phyloP scores from a whole-genome alignment of 495 filamentous ascomycete species.

The Hypoxylon perforatum region DNA sequence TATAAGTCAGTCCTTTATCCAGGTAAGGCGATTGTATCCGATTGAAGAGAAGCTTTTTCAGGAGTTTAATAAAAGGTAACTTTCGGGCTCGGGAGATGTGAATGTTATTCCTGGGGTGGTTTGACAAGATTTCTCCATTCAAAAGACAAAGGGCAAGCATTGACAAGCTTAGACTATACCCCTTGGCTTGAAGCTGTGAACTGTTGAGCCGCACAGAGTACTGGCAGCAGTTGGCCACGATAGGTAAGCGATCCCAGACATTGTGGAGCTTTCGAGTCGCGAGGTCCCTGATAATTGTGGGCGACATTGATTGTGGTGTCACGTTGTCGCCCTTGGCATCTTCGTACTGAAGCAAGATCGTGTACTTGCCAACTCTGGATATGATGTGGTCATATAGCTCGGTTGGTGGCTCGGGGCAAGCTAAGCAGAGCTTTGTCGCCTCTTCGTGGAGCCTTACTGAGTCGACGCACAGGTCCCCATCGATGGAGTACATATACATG shows the following conservation, averaged over 20 bases:
- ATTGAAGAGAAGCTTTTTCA: background rate
- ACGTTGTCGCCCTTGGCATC: background rate
- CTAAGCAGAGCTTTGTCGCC: conserved; percentile 36
- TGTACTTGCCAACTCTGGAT: conserved; percentile 33
- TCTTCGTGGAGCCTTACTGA: conserved; percentile 22
- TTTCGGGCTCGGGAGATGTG: background rate
- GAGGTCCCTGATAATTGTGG: conserved; percentile 36
- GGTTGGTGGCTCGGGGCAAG: background rate
- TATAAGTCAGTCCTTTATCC: conserved; percentile 9
- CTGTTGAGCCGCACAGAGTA: conserved; percentile 37
- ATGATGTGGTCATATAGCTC: conserved; percentile 15
- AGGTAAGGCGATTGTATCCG: background rate
- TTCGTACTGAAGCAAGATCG: conserved; percentile 16
- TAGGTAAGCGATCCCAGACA: conserved; percentile 44
- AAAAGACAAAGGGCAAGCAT: conserved; percentile 42
- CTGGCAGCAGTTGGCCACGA: conserved; percentile 46
- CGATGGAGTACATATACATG: conserved; percentile 12
- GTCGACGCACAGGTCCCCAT: conserved; percentile 33
- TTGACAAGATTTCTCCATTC: conserved; percentile 40
- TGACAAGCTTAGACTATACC: conserved; percentile 39
- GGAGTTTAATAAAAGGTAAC: background rate
- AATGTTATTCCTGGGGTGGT: background rate
- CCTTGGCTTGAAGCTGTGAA: conserved; percentile 4
- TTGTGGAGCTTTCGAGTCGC: conserved; percentile 17
- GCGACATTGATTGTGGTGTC: conserved; percentile 29